Evolutionary conservation across 352 stramenopile genomes (phyloP).

Genomic region (Phytophthora gonapodyides): DNA sequence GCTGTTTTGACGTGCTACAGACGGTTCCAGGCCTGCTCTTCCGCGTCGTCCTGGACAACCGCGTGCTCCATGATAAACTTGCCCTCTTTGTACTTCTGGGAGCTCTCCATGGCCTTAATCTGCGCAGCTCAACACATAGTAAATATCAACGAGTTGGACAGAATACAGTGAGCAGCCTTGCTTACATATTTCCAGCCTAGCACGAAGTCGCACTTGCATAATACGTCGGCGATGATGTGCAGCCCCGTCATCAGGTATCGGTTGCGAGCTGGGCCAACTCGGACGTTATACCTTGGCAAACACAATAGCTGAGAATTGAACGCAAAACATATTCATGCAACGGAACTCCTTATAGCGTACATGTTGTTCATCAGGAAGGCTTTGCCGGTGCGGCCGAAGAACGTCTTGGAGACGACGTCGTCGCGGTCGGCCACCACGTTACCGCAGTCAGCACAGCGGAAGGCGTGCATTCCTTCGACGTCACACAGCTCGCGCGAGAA

Average conservation of each 20-base stretch:
- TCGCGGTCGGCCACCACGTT: constrained; percentile 67
- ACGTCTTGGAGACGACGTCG: constrained; percentile 79
- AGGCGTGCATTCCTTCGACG: constrained; percentile 52
- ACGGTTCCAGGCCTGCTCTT: constrained; percentile 55
- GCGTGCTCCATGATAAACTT: constrained; percentile 85
- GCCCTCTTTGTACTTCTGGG: constrained; percentile 88
- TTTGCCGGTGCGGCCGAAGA: constrained; percentile 78
- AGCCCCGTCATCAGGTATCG: constrained; percentile 83
- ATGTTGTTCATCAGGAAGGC: constrained; percentile 82
- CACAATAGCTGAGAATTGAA: constrained; percentile 3
- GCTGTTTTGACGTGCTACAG: constrained; percentile 14
- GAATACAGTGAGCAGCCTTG: neutral
- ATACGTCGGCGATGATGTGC: constrained; percentile 77
- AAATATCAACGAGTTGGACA: neutral
- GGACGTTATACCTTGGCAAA: constrained; percentile 67
- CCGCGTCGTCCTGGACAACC: constrained; percentile 68
- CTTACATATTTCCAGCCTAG: constrained; percentile 87
- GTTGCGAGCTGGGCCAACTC: constrained; percentile 56
- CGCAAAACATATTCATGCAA: neutral
- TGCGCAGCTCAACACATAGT: constrained; percentile 27
- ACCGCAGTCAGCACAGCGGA: constrained; percentile 66
- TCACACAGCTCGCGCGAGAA: constrained; percentile 55
- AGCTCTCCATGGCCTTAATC: constrained; percentile 79
- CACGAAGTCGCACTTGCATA: constrained; percentile 66
- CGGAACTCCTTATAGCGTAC: constrained; percentile 32